A percentile compares a stretch with the other conserved stretches of the same genome.
phyloP scores from a whole-genome alignment of 306 rosid species.

The Lathyrus aphaca region DNA sequence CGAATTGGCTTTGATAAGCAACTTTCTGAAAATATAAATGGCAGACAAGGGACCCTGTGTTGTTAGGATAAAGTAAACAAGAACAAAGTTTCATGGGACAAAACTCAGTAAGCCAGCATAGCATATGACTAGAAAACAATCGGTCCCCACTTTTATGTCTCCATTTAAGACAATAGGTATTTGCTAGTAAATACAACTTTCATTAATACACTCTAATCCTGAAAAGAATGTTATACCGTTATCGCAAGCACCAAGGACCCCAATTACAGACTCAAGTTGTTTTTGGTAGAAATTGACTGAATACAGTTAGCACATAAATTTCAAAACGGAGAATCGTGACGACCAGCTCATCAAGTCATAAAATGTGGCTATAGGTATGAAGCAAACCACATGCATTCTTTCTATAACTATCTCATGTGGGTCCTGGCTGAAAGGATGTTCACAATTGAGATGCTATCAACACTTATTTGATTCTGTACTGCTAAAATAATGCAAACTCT shows the following conservation, averaged over 20 bases:
- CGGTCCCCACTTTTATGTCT: slow-evolving; percentile 84
- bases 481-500: slow-evolving; percentile 22
- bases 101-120: slow-evolving; percentile 56
- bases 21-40: slow-evolving; percentile 35
- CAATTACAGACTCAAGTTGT: slow-evolving; percentile 19
- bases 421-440: slow-evolving; percentile 37
- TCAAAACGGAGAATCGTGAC: slow-evolving; percentile 34
- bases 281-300: slow-evolving; percentile 36
- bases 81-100: slow-evolving; percentile 63
- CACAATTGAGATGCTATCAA: slow-evolving; percentile 13
- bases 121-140: slow-evolving; percentile 68
- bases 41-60: slow-evolving; percentile 79
- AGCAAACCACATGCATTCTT: slow-evolving; percentile 44
- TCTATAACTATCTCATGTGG: slow-evolving; percentile 31
- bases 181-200: slow-evolving; percentile 62
- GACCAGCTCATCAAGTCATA: slow-evolving; percentile 43
- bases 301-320: slow-evolving; percentile 32
- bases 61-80: slow-evolving; percentile 76
- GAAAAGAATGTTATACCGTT: slow-evolving; percentile 68
- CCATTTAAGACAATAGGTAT: slow-evolving; percentile 56
- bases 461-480: slow-evolving; percentile 29
- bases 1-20: slow-evolving; percentile 38
- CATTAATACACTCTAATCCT: slow-evolving; percentile 61
- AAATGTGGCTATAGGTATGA: slow-evolving; percentile 34
- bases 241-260: slow-evolving; percentile 45